phyloP scores from a whole-genome alignment of 495 filamentous ascomycete species.

The Sabuloglossum arenarium region DNA sequence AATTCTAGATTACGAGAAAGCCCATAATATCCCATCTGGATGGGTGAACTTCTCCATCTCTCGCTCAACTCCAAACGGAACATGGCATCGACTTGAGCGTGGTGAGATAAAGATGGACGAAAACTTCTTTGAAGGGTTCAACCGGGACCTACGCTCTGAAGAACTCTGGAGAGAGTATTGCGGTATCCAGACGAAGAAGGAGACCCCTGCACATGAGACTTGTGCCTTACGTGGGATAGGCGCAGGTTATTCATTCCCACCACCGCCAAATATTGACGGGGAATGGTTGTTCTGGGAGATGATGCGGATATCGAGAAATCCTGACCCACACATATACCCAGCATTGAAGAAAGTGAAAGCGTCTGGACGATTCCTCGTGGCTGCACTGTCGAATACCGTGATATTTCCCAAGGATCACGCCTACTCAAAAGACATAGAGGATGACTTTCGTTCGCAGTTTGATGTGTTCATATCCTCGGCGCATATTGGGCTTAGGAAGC shows the following conservation, averaged over 20 bases:
- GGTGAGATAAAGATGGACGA: conserved; percentile 52
- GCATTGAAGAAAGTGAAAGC: conserved; percentile 49
- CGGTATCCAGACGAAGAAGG: conserved; percentile 8
- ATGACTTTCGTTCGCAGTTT: conserved; percentile 38
- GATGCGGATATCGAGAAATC: conserved; percentile 52
- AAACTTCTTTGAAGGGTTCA: conserved; percentile 59
- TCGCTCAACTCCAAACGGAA: conserved; percentile 50
- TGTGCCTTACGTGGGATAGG: not conserved
- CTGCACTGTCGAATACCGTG: conserved; percentile 74
- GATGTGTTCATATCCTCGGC: conserved; percentile 71
- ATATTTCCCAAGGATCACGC: conserved; percentile 52
- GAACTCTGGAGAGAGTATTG: conserved; percentile 45
- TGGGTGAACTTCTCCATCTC: conserved; percentile 87
- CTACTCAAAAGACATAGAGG: conserved; percentile 21
- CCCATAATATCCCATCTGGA: conserved; percentile 53
- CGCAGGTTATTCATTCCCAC: conserved; percentile 21
- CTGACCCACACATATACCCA: conserved; percentile 75
- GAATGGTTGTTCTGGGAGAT: conserved; percentile 77
- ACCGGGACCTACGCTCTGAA: conserved; percentile 42
- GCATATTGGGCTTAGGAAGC: conserved; percentile 76
- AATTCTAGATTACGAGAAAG: conserved; percentile 71
- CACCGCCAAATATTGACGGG: conserved; percentile 54
- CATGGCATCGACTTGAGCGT: conserved; percentile 69
- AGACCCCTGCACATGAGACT: conserved; percentile 10
- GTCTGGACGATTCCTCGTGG: conserved; percentile 47